Conservation (phyloP, 345 rosid species). For the Ceriops zippeliana region DNA sequence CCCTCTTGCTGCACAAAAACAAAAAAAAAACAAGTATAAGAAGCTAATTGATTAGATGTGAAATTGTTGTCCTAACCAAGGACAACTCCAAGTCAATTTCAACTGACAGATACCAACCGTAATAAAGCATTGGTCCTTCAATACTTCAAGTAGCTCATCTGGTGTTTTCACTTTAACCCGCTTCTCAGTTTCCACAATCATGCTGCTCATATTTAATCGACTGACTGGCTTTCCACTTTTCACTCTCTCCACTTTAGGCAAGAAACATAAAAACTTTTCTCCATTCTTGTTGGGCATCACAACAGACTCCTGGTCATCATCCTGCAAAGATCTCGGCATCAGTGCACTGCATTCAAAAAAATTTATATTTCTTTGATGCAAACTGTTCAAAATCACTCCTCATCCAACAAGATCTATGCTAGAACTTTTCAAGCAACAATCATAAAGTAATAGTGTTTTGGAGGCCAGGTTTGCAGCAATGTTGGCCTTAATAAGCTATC, state of each 20-base stretch:
- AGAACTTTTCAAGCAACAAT: background rate
- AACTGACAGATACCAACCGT: slow-evolving; percentile 42
- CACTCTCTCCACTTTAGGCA: slow-evolving; percentile 75
- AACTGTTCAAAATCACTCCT: background rate
- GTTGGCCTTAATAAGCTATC: background rate
- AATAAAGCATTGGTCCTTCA: slow-evolving; percentile 55
- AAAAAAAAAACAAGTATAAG: background rate
- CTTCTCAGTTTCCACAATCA: slow-evolving; percentile 77
- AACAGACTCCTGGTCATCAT: slow-evolving; percentile 71
- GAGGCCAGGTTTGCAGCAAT: background rate
- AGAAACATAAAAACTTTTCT: slow-evolving; percentile 53
- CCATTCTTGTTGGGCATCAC: slow-evolving; percentile 68
- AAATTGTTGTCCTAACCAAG: too few species aligned
- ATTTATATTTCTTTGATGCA: background rate
- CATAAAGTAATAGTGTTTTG: too few species aligned
- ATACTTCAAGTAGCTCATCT: slow-evolving; percentile 76
- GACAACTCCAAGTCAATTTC: too few species aligned
- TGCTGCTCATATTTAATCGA: slow-evolving; percentile 58
- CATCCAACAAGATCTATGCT: background rate
- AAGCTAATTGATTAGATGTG: background rate
- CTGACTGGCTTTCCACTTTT: slow-evolving; percentile 41
- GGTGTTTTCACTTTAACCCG: slow-evolving; percentile 74
- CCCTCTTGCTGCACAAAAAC: slow-evolving; percentile 77
- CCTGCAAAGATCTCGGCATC: slow-evolving; percentile 35
- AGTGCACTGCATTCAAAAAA: slow-evolving; percentile 11